A percentile compares a stretch with the other conserved stretches of the same genome.
Evolutionary conservation across 2,329 filamentous ascomycete species (phyloP).

Genomic region (Microsporum audouinii): DNA sequence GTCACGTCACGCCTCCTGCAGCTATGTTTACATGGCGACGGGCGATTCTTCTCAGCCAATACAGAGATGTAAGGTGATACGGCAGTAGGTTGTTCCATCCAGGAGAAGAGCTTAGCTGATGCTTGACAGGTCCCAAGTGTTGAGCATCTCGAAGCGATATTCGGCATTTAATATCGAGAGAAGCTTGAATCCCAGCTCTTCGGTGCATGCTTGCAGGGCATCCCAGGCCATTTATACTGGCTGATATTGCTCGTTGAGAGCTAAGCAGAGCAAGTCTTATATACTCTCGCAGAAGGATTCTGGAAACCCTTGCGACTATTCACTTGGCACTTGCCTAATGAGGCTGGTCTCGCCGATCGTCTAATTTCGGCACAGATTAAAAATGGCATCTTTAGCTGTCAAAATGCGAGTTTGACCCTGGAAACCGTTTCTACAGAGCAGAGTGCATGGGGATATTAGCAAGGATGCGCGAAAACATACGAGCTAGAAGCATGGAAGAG

Average conservation of each 20-base stretch:
- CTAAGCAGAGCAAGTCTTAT: too few species aligned
- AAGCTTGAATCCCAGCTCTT: constrained; percentile 1
- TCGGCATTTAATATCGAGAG: neutral
- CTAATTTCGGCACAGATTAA: constrained; percentile 5
- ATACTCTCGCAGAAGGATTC: neutral
- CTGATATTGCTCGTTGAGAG: too few species aligned
- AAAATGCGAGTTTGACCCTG: constrained; percentile 3
- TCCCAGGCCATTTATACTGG: neutral
- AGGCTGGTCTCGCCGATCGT: neutral
- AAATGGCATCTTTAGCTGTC: neutral
- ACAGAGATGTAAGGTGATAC: neutral
- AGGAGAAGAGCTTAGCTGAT: neutral
- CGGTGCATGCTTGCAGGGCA: neutral
- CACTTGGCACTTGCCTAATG: constrained; percentile 2
- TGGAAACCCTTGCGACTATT: neutral
- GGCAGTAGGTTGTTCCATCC: neutral
- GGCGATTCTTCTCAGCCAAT: neutral
- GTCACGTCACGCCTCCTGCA: neutral
- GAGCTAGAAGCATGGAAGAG: constrained; percentile 3
- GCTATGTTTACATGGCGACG: neutral
- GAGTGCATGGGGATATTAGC: neutral
- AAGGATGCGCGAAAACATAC: neutral
- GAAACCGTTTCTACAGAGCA: constrained; percentile 3
- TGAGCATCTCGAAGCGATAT: neutral
- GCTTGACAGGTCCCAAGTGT: neutral